phyloP scores from a whole-genome alignment of 2,329 filamentous ascomycete species.

The Dactylonectria macrodidyma region DNA sequence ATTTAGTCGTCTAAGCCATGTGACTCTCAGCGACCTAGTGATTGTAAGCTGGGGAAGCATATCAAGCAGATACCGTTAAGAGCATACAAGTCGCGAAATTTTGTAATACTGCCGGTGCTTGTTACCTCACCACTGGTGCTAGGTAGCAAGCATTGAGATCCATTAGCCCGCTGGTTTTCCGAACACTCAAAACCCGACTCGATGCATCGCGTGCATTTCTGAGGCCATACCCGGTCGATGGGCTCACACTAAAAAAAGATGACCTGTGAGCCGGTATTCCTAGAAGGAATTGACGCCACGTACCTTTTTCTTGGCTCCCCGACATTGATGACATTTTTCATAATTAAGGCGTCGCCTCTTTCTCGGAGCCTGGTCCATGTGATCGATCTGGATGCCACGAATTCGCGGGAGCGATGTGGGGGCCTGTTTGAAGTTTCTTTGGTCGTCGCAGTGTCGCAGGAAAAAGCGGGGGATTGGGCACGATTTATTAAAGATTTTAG shows the following conservation, averaged over 20 bases:
- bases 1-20: constrained; percentile 7
- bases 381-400: background rate
- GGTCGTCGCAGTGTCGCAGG: background rate
- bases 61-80: background rate
- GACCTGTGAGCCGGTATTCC: constrained; percentile 1
- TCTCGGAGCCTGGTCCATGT: background rate
- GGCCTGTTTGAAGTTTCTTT: background rate
- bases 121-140: background rate
- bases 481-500: background rate
- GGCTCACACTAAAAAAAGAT: constrained; percentile 12
- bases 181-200: background rate
- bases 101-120: constrained; percentile 2
- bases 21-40: constrained; percentile 6
- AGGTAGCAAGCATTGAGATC: background rate
- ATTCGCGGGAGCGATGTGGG: too few relatives aligned
- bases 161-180: constrained; percentile 5
- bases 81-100: background rate
- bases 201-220: constrained; percentile 11
- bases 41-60: constrained; percentile 2
- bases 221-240: constrained; percentile 11
- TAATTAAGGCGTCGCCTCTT: constrained; percentile 11
- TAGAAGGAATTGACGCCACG: constrained; percentile 3
- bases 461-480: background rate
- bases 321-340: constrained; percentile 12
- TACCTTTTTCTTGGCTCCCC: constrained; percentile 6